Evolutionary conservation across 2,329 filamentous ascomycete species (phyloP).

Genomic region (Pyrenophora seminiperda): DNA sequence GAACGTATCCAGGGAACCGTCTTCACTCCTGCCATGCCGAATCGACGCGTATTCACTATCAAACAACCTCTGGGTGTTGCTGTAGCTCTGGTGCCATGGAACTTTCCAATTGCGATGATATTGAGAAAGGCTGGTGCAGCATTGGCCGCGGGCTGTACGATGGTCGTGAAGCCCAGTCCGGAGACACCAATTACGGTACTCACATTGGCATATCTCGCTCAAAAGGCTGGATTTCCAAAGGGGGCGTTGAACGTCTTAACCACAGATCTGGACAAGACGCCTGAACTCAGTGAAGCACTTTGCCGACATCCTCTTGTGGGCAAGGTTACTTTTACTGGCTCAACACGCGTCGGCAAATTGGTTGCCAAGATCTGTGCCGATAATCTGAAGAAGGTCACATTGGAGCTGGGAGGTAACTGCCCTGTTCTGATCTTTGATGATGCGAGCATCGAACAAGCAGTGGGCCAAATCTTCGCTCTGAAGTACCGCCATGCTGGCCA

Average conservation of each 20-base stretch:
- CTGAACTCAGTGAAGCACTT: slow-evolving; percentile 58
- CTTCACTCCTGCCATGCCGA: slow-evolving; percentile 63
- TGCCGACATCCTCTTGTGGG: slow-evolving; percentile 64
- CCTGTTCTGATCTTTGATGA: slow-evolving; percentile 69
- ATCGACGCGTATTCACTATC: slow-evolving; percentile 70
- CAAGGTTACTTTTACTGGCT: slow-evolving; percentile 65
- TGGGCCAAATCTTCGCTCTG: slow-evolving; percentile 52
- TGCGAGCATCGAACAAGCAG: slow-evolving; percentile 64
- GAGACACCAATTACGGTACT: slow-evolving; percentile 50
- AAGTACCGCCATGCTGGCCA: slow-evolving; percentile 67
- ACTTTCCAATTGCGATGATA: slow-evolving; percentile 72
- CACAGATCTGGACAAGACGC: slow-evolving; percentile 62
- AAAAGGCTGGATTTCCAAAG: slow-evolving; percentile 56
- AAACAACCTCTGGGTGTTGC: slow-evolving; percentile 76
- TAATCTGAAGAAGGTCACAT: slow-evolving; percentile 67
- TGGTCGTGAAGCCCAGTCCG: slow-evolving; percentile 61
- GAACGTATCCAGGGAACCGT: slow-evolving; percentile 67
- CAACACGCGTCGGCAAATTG: slow-evolving; percentile 66
- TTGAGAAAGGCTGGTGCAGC: slow-evolving; percentile 70
- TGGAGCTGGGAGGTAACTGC: slow-evolving; percentile 69
- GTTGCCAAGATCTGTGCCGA: slow-evolving; percentile 64
- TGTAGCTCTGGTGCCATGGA: slow-evolving; percentile 73
- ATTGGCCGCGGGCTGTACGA: slow-evolving; percentile 73
- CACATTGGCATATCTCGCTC: slow-evolving; percentile 47
- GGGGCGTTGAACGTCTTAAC: slow-evolving; percentile 67